These are phyloP conservation scores for Monilinia polystroma DNA, from an alignment of 2,329 filamentous ascomycete species.

Conservation along the genomic window DNA sequence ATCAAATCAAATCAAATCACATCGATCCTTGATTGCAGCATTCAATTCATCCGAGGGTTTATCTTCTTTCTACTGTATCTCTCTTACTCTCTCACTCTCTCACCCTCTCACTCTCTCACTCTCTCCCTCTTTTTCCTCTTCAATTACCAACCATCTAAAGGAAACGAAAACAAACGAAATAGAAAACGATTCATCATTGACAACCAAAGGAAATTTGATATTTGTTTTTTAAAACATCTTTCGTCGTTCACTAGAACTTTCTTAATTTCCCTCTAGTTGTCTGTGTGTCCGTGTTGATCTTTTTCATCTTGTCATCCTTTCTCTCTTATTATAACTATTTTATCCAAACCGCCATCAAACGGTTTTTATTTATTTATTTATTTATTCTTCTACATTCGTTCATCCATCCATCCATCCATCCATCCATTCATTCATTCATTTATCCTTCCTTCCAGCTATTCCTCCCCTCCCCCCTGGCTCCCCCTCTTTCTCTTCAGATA, in stretches of 20 bases:
- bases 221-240: background rate
- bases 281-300: background rate
- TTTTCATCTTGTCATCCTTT: constrained; percentile 3
- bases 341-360: constrained; percentile 1
- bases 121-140: background rate
- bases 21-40: background rate
- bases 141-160: background rate
- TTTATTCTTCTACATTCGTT: background rate
- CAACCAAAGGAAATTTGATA: background rate
- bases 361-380: background rate
- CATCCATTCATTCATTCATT: too few relatives aligned
- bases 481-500: too few relatives aligned
- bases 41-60: constrained; percentile 3
- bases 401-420: too few relatives aligned
- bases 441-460: background rate
- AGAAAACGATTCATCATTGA: background rate
- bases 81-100: background rate
- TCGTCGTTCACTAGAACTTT: background rate
- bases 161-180: background rate
- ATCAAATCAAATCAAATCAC: too few relatives aligned
- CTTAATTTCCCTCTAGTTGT: background rate
- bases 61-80: background rate
- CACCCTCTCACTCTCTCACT: background rate
- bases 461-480: background rate
- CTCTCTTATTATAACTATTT: constrained; percentile 5